Percentiles rank a stretch among this genome's conserved stretches.
phyloP scores from a whole-genome alignment of 495 filamentous ascomycete genomes.

The Lasiosphaeria hispida region DNA sequence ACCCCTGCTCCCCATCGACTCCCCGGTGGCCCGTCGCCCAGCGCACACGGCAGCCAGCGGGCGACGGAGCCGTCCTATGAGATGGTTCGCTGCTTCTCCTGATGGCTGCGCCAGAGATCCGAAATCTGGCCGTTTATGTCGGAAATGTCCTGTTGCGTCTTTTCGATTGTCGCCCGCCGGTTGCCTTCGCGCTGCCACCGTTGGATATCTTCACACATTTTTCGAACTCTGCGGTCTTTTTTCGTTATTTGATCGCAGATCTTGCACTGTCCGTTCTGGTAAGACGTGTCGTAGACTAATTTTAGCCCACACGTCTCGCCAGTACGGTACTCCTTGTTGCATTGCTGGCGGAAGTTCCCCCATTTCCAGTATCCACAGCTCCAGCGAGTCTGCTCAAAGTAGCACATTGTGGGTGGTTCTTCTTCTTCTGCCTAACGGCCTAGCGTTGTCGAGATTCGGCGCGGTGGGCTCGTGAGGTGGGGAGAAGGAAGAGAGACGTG shows the following conservation, averaged over 20 bases:
- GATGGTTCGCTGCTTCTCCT: conserved; percentile 32
- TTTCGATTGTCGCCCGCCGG: conserved; percentile 77
- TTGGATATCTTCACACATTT: conserved; percentile 72
- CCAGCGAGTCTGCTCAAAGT: conserved; percentile 61
- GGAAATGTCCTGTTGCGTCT: conserved; percentile 61
- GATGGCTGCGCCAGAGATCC: conserved; percentile 50
- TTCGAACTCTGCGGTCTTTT: conserved; percentile 71
- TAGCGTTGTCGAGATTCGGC: too few relatives aligned
- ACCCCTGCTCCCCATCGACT: neutral
- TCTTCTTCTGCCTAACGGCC: too few relatives aligned
- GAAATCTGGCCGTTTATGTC: conserved; percentile 66
- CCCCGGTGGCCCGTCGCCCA: too few relatives aligned
- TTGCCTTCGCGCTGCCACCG: conserved; percentile 77
- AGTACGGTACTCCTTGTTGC: conserved; percentile 92
- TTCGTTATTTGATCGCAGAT: conserved; percentile 90
- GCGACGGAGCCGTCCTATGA: neutral
- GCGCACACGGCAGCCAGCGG: neutral
- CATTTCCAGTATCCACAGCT: conserved; percentile 91
- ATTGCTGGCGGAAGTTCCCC: conserved; percentile 91
- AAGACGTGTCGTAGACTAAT: conserved; percentile 71
- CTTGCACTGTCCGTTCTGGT: conserved; percentile 63
- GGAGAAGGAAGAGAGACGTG: too few relatives aligned
- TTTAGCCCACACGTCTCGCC: conserved; percentile 98
- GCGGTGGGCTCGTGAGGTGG: too few relatives aligned
- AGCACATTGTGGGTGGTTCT: conserved; percentile 53